Percentiles rank a stretch among this genome's conserved stretches.
Conservation (phyloP, 352 stramenopile genomes). For the Pythium myriotylum region DNA sequence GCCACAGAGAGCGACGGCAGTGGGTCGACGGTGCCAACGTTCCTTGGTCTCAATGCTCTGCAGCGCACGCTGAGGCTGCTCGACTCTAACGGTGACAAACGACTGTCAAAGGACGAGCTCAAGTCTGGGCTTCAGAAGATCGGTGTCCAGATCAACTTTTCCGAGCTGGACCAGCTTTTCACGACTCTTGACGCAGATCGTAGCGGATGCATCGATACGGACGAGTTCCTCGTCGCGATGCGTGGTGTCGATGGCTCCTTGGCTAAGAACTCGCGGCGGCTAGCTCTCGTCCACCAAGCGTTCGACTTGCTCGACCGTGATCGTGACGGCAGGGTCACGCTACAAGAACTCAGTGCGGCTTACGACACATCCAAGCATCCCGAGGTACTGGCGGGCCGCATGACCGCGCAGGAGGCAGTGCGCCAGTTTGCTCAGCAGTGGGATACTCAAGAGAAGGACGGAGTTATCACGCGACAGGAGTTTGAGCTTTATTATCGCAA, state of each 20-base stretch:
- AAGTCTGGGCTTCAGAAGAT: constrained; percentile 54
- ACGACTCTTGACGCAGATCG: constrained; percentile 65
- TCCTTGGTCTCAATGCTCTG: constrained; percentile 39
- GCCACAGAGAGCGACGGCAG: constrained; percentile 2
- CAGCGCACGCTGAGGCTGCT: constrained; percentile 43
- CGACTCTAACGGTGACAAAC: constrained; percentile 45
- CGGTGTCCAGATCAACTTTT: constrained; percentile 62
- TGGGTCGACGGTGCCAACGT: not conserved
- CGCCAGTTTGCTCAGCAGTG: constrained; percentile 46
- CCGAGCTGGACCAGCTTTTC: constrained; percentile 73
- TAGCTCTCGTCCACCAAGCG: constrained; percentile 60
- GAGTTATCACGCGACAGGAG: constrained; percentile 36
- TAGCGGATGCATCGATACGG: constrained; percentile 65
- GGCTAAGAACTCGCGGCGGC: constrained; percentile 26
- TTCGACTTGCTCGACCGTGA: constrained; percentile 76
- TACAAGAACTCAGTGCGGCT: constrained; percentile 45
- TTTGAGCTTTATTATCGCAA: constrained; percentile 79
- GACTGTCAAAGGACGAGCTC: constrained; percentile 63
- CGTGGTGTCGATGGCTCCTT: constrained; percentile 47
- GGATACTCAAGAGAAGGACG: constrained; percentile 39
- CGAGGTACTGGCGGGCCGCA: constrained; percentile 47
- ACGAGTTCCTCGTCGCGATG: constrained; percentile 70
- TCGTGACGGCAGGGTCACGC: constrained; percentile 47
- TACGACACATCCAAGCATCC: constrained; percentile 63
- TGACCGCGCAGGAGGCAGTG: constrained; percentile 37